These are phyloP conservation scores for Pseudopyricularia javanii DNA, from an alignment of 2,329 filamentous ascomycete species.

Conservation along the genomic window DNA sequence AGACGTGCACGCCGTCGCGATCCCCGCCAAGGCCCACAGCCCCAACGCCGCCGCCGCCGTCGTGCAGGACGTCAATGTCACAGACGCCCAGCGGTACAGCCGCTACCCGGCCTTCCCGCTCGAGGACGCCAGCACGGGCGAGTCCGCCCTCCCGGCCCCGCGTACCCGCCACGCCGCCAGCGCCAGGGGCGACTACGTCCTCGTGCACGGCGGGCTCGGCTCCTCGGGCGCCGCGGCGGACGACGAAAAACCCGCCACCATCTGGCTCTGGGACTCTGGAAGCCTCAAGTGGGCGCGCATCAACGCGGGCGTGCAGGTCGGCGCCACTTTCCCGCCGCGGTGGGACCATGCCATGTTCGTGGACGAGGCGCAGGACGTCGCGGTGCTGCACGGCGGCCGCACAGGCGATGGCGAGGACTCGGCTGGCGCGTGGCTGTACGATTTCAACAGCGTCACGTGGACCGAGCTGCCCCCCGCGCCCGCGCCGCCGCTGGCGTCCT, in stretches of 20 bases:
- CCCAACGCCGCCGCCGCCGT: neutral
- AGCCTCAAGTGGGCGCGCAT: slow-evolving; percentile 20
- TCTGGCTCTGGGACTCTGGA: slow-evolving; percentile 26
- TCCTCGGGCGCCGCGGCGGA: slow-evolving; percentile 7
- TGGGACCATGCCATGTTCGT: slow-evolving; percentile 22
- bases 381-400: slow-evolving; percentile 36
- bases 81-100: slow-evolving; percentile 17
- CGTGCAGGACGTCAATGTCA: neutral
- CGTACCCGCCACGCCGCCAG: slow-evolving; percentile 23
- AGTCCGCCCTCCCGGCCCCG: slow-evolving; percentile 16
- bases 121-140: slow-evolving; percentile 13
- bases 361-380: slow-evolving; percentile 24
- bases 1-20: slow-evolving; percentile 36
- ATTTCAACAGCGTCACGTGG: slow-evolving; percentile 34
- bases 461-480: slow-evolving; percentile 31
- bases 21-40: slow-evolving; percentile 27
- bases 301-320: slow-evolving; percentile 16
- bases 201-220: slow-evolving; percentile 7
- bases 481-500: slow-evolving; percentile 17
- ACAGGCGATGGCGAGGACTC: slow-evolving; percentile 6
- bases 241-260: slow-evolving; percentile 15
- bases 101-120: slow-evolving; percentile 18
- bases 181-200: slow-evolving; percentile 16
- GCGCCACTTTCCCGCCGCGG: slow-evolving; percentile 16
- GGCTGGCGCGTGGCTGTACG: slow-evolving; percentile 37